Base-by-base conservation (phyloP, 2,329 filamentous ascomycete genomes). In the Aspergillus niger region DNA sequence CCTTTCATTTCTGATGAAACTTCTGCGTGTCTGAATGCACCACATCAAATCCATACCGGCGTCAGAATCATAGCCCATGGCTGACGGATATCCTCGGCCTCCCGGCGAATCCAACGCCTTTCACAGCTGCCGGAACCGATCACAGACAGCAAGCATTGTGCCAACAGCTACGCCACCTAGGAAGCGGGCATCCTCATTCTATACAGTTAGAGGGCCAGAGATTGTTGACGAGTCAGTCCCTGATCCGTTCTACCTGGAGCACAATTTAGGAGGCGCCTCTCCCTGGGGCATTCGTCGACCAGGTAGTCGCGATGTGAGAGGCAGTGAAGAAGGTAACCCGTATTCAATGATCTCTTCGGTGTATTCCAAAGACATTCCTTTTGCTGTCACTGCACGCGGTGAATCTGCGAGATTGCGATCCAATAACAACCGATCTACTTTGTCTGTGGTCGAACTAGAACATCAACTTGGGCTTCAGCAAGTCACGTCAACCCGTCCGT, bases 211-310 rank as follows among this genome's bases (percentile, higher is more conserved):
- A 8, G 68, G 68, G 5, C 62, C 65, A 0, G 69, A 69, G 53
- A 68, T 67, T 5, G 43, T 69, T 4, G 74, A 75, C 61, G 75
- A 77, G 30, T 68, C 74, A 13, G 74, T 74, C 47, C 67, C 69
- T 5, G 75, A 77, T 59, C 75, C 75, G 4, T 77, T 77, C 64
- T 77, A 77, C 53, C 72, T 77, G 22, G 75, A 77, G 59, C 67
- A 72, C 43, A 73, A 75, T 15, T 60, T 77, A 47, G 65, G 69
- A 6, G 66, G 64, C 38, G 68, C 70, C 11, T 65, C 66, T n/a
- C 59, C 65, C 41, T 72, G 69, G 69, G 64, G 70, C 24, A 59
- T 62, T 38, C 65, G 67, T 56, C 63, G 61, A 30, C 68, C 68
- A 24, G 65, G 64, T 7, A 69, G 71, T 63, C 70, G 73, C 60